phyloP scores from a whole-genome alignment of 176 grass and related monocot species.

The Elymus sibiricus region DNA sequence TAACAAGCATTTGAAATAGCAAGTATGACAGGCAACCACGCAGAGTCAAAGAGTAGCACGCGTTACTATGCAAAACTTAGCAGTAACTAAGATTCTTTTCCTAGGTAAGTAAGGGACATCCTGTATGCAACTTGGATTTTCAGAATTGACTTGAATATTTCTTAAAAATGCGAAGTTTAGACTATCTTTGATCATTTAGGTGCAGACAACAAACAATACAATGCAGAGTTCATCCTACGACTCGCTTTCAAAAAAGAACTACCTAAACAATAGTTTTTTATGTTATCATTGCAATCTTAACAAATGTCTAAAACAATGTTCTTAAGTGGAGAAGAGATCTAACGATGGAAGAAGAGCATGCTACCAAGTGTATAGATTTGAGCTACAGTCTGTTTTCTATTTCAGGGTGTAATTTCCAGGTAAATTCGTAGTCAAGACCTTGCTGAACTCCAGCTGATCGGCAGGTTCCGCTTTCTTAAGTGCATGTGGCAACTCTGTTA shows the following conservation, averaged over 20 bases:
- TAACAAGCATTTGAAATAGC: not conserved
- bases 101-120: not conserved
- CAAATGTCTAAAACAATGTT: not conserved
- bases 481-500: constrained; percentile 66
- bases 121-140: not conserved
- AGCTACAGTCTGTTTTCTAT: not conserved
- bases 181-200: not conserved
- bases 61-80: not conserved
- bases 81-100: not conserved
- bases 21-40: not conserved
- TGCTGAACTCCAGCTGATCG: constrained; percentile 35
- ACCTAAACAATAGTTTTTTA: constrained; percentile 1
- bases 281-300: not conserved
- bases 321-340: constrained; percentile 7
- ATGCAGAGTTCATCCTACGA: constrained; percentile 3
- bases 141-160: not conserved
- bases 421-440: constrained; percentile 30
- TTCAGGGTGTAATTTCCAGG: constrained; percentile 6
- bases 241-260: not conserved
- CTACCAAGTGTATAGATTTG: not conserved
- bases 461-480: constrained; percentile 60
- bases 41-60: not conserved
- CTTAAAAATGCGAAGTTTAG: not conserved
- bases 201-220: not conserved
- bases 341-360: not conserved